Evolutionary conservation across 1,139 yeast genomes (phyloP), one percentile per base, ranked within the genome.

Genomic region (Saccharomyces pastorianus): DNA sequence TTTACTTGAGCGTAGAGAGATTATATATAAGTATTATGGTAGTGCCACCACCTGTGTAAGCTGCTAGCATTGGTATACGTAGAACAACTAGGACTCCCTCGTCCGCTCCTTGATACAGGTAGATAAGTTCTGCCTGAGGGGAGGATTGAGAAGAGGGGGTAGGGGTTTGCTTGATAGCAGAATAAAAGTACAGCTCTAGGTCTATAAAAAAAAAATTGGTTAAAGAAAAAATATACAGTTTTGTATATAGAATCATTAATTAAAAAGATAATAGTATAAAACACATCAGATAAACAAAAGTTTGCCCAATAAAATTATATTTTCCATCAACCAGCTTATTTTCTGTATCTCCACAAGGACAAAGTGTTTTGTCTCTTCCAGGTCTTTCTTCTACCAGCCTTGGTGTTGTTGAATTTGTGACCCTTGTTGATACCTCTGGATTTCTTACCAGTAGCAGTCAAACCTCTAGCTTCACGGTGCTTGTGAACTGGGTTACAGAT

Each of bases 341-440:
- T 84, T 86, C 99, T 91, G 96, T 93, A 93, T 88, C 99, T 89
- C 98, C 99, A 93, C 81, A 93, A 82, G 72, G 96, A 87, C 77
- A 93, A 85, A 71, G 99, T 93, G 95, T 93, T 93, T 84, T 93
- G 93, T 80, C 85, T 89, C 90, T 93, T 93, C 99, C 99, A 93
- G 82, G 91, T 93, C 89, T 91, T 96, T 81, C 96, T 88, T 83
- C 97, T 91, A 77, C 95, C 98, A 72, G 96, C 90, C 73, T 81
- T 79, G 84, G 98, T 91, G 85, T 91, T 90, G 96, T 87, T 84
- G 96, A 74, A 93, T 78, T 83, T 82, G 91, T 93, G 99, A 77
- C 99, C 99, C 88, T 91, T 93, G 96, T 90, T 89, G 85, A 93
- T 89, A 88, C 99, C 99, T 85, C 99, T 88, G 81, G 96, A 89